Base-by-base conservation (phyloP, 179 eudicot species). In the Beta corolliflora region DNA sequence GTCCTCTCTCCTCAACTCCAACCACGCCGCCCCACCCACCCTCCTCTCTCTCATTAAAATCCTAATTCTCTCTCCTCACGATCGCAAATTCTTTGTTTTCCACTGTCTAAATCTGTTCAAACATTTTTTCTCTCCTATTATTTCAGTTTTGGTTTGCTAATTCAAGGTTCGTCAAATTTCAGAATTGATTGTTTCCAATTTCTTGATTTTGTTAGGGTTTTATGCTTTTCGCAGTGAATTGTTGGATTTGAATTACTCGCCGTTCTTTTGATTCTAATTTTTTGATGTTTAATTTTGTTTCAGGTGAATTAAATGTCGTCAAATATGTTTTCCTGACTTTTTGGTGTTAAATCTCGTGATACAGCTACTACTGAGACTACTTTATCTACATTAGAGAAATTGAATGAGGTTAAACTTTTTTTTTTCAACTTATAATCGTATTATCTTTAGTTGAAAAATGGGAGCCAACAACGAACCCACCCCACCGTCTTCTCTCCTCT, bases 381-480 rank as follows among this genome's bases (percentile, higher is more conserved):
- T 61, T n/a, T 85, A 73, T 44, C 88, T 5, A 92, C 97, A 23
- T 59, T 92, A 5, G 97, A 89, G 52, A 91, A 89, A 84, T 81
- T 92, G 83, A 87, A 85, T 36, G 94, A 92, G 97, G 97, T 92
- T 73, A 70, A 71, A 0, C 13, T n/a, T n/a, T 4, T 50, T 53
- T 66, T 18, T 64, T 15, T 59, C 0, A 46, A 9, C 15, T 31
- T 7, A 0, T 12, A 23, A 12, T 7, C 19, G 3, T n/a, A 36
- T 21, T 52, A 5, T 16, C 11, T 75, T 7, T 50, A n/a, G n/a
- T n/a, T n/a, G n/a, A n/a, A n/a, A n/a, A n/a, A n/a, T n/a, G n/a
- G n/a, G n/a, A n/a, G n/a, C n/a, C n/a, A n/a, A n/a, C n/a, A n/a
- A n/a, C n/a, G n/a, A n/a, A n/a, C n/a, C n/a, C n/a, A n/a, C n/a